Evolutionary conservation across 2,329 filamentous ascomycete species (phyloP), one percentile per base, ranked within the genome.

Genomic region (Sporothrix protearum): DNA sequence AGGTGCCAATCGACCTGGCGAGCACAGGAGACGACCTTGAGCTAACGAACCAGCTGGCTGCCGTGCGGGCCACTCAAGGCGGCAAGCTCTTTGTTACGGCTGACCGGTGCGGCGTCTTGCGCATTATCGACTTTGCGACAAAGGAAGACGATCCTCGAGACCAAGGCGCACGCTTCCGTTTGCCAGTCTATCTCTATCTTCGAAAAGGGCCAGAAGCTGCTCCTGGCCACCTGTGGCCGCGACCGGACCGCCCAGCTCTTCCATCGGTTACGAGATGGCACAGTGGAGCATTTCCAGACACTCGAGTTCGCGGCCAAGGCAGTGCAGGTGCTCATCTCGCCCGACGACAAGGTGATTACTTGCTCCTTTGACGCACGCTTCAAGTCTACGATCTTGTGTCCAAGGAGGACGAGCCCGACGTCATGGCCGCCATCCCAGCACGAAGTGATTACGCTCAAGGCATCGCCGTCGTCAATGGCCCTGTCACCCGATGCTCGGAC

Each of bases 231-330:
- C 12, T 94, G 91, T 78, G 92, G 93, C 47, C 87, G 96, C 75
- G 96, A 99, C 80, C 90, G 96, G 68, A 97, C 92, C n/a, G 88
- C 95, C 0, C 96, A 99, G 79, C 83, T 99, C n/a, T 98, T 97
- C 78, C 85, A 88, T 73, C 84, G 85, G 33, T 84, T 85, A 30
- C 81, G 82, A 1, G 83, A 81, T 14, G 86, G 88, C 2, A 81
- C 81, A 2, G 91, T 96, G 80, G 87, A 92, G 72, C 87, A 97
- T 71, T 87, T 97, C 68, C 96, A 99, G 79, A 99, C 96, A 0
- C 87, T 98, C 71, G 95, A 99, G 76, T 97, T 98, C 80, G 89
- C 94, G 39, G 93, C 94, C 28, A 92, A 92, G 74, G 94, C 99
- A 22, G 91, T 87, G 70, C 89, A 90, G 77, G 85, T 85, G 36